These are phyloP conservation scores for Emmonsia crescens DNA, from an alignment of 2,329 filamentous ascomycete species.

Conservation along the genomic window DNA sequence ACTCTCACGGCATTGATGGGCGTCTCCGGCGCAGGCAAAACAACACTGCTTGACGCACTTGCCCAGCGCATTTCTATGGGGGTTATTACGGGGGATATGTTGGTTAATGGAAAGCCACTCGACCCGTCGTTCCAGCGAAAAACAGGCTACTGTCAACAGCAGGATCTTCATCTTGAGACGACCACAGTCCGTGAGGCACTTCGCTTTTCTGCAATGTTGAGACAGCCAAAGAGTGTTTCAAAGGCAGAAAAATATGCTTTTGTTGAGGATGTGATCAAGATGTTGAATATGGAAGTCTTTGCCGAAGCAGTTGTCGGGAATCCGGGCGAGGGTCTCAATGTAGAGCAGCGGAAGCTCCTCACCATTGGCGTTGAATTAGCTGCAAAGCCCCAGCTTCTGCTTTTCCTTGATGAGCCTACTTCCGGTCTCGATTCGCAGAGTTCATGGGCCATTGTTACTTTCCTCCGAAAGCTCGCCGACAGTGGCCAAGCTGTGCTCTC, in stretches of 20 bases:
- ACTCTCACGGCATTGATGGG: conserved; percentile 50
- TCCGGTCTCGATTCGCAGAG: conserved; percentile 85
- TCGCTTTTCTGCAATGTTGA: conserved; percentile 70
- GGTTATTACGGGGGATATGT: conserved; percentile 55
- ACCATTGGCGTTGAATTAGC: conserved; percentile 90
- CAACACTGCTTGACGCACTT: conserved; percentile 48
- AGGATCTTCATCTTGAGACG: conserved; percentile 69
- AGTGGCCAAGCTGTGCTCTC: conserved; percentile 80
- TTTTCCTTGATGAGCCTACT: conserved; percentile 88
- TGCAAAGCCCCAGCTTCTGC: conserved; percentile 72
- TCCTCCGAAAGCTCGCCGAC: conserved; percentile 77
- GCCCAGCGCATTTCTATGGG: conserved; percentile 50
- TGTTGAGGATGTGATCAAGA: conserved; percentile 76
- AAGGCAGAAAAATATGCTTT: conserved; percentile 68
- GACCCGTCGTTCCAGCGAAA: conserved; percentile 52
- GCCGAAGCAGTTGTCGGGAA: conserved; percentile 81
- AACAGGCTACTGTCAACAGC: conserved; percentile 58
- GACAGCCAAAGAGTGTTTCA: conserved; percentile 64
- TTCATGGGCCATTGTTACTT: conserved; percentile 75
- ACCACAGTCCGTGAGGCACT: conserved; percentile 80
- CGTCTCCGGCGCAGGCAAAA: conserved; percentile 53
- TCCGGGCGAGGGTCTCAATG: conserved; percentile 61
- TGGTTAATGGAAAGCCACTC: conserved; percentile 50
- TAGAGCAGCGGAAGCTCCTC: conserved; percentile 57
- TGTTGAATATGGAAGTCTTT: conserved; percentile 79